Conservation (phyloP, 306 rosid species). For the Dryas octopetala region DNA sequence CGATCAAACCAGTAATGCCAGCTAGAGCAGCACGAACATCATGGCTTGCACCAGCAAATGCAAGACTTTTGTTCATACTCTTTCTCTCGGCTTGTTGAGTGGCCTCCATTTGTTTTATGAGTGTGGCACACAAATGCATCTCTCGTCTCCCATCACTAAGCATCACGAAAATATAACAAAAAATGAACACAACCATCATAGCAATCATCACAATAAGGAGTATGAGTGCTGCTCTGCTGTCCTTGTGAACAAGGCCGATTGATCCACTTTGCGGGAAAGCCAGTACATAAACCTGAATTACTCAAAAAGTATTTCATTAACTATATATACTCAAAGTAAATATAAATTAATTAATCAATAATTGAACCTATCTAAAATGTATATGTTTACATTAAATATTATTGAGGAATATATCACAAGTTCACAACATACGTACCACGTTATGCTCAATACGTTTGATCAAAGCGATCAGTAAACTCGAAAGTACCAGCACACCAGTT, state of each 20-base stretch:
- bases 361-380: too few species aligned
- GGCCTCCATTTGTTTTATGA: slow-evolving; percentile 65
- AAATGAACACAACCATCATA: slow-evolving; percentile 25
- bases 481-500: slow-evolving; percentile 15
- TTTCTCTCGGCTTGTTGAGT: slow-evolving; percentile 75
- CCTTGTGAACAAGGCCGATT: slow-evolving; percentile 22
- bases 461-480: slow-evolving; percentile 12
- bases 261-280: slow-evolving; percentile 36
- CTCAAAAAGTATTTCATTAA: too few species aligned
- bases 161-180: slow-evolving; percentile 29
- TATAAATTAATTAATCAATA: too few species aligned
- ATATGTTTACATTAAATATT: too few species aligned
- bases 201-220: slow-evolving; percentile 36
- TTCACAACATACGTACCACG: neutral
- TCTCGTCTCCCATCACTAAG: slow-evolving; percentile 36
- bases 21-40: slow-evolving; percentile 75
- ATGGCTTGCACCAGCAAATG: slow-evolving; percentile 70
- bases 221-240: slow-evolving; percentile 30
- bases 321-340: too few species aligned
- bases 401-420: too few species aligned
- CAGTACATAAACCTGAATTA: slow-evolving; percentile 54
- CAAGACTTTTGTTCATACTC: slow-evolving; percentile 66
- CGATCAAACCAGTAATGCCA: slow-evolving; percentile 60
- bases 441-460: slow-evolving; percentile 13
- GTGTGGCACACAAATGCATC: slow-evolving; percentile 54